phyloP scores from a whole-genome alignment of 371 early-diverging fungal species.

The Apophysomyces ossiformis region DNA sequence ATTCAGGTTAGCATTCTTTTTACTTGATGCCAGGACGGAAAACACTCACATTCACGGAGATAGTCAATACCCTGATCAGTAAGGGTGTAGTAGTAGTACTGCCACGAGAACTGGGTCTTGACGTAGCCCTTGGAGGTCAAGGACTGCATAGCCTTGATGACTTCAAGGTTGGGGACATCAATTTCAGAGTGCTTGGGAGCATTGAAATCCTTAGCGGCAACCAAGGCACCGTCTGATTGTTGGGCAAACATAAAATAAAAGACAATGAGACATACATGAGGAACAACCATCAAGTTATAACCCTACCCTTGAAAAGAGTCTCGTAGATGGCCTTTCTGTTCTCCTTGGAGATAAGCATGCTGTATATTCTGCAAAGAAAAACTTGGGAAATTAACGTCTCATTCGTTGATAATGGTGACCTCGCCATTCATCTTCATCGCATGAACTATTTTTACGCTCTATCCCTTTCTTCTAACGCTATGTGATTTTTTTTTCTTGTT shows the following conservation, averaged over 20 bases:
- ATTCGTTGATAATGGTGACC: not conserved
- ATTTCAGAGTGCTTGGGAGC: constrained; percentile 92
- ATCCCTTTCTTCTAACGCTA: constrained; percentile 12
- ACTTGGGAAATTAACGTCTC: not conserved
- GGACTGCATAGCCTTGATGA: constrained; percentile 98
- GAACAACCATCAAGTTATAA: not conserved
- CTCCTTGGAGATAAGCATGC: constrained; percentile 93
- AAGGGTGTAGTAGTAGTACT: constrained; percentile 98
- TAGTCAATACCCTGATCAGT: constrained; percentile 97
- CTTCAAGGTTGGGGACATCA: constrained; percentile 96
- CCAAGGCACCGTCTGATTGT: constrained; percentile 90
- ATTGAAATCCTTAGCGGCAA: constrained; percentile 98
- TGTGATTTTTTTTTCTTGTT: constrained; percentile 16
- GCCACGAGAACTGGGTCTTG: constrained; percentile 98
- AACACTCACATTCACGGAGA: constrained; percentile 81
- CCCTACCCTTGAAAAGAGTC: constrained; percentile 82
- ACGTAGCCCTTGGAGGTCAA: constrained; percentile 94
- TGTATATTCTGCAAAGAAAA: constrained; percentile 23
- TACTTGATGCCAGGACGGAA: not conserved
- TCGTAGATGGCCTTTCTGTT: constrained; percentile 95
- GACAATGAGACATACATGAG: not conserved
- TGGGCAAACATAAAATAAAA: constrained; percentile 22
- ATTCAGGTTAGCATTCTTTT: not conserved
- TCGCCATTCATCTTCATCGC: not conserved
- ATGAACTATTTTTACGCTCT: not conserved